Percentiles rank a stretch among this genome's conserved stretches.
These are phyloP conservation scores for Leccinellum rugosiceps DNA, from an alignment of 768 basidiomycete genomes.

Conservation along the genomic window DNA sequence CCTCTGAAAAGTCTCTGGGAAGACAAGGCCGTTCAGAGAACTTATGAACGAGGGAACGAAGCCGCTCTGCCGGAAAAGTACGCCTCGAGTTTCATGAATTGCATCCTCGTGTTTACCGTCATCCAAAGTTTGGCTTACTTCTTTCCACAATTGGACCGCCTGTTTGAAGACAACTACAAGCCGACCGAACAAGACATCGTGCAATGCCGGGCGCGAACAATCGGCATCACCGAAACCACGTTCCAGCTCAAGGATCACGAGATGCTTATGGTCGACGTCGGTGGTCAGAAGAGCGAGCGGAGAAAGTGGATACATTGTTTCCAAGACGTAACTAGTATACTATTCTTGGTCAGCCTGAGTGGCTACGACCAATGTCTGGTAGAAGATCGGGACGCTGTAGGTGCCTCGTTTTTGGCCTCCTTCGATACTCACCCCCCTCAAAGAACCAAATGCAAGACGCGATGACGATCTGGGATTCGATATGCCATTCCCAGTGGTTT, in stretches of 20 bases:
- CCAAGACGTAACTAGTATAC: conserved; percentile 90
- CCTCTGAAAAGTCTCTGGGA: conserved; percentile 73
- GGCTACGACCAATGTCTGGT: conserved; percentile 95
- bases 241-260: conserved; percentile 78
- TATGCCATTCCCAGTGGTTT: conserved; percentile 98
- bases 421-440: neutral
- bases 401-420: conserved; percentile 28
- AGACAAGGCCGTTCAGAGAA: conserved; percentile 70
- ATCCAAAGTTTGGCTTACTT: conserved; percentile 64
- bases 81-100: conserved; percentile 15
- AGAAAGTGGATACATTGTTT: conserved; percentile 96
- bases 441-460: conserved; percentile 99
- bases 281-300: conserved; percentile 90
- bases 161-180: conserved; percentile 69
- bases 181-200: conserved; percentile 89
- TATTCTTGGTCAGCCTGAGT: conserved; percentile 88
- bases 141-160: conserved; percentile 71
- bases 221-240: conserved; percentile 86
- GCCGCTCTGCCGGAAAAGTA: conserved; percentile 91
- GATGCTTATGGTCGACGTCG: conserved; percentile 92
- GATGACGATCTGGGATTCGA: conserved; percentile 98
- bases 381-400: conserved; percentile 85
- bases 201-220: conserved; percentile 80
- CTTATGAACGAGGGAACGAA: conserved; percentile 84
- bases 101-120: neutral